Percentiles rank a stretch among this genome's conserved stretches.
Evolutionary conservation across 768 basidiomycete species (phyloP).

Genomic region (Lactarius indigo): DNA sequence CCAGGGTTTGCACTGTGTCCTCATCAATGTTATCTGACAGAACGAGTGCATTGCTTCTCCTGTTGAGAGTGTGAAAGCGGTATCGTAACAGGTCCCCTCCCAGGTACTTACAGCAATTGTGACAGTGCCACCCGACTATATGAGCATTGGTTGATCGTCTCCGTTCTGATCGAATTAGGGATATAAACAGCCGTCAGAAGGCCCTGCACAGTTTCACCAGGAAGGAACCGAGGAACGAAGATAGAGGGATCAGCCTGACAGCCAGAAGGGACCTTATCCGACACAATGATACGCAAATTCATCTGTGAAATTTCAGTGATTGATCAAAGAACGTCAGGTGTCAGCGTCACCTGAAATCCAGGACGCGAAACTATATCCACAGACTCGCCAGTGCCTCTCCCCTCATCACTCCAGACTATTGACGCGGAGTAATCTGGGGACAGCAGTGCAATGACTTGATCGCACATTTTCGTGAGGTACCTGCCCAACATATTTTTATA

Average conservation of each 20-base stretch:
- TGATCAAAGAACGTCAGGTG: background rate
- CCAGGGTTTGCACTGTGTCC: background rate
- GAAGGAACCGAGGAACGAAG: background rate
- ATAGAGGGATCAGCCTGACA: background rate
- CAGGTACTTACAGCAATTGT: background rate
- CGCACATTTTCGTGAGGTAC: constrained; percentile 34
- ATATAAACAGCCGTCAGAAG: constrained; percentile 14
- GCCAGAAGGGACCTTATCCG: background rate
- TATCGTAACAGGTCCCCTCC: background rate
- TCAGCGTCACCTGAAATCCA: constrained; percentile 44
- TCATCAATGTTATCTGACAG: constrained; percentile 1
- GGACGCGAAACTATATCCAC: constrained; percentile 37
- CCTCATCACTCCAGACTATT: constrained; percentile 44
- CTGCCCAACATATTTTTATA: background rate
- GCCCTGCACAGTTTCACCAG: constrained; percentile 27
- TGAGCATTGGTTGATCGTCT: background rate
- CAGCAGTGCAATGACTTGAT: constrained; percentile 51
- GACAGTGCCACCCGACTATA: background rate
- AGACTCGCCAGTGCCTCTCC: constrained; percentile 26
- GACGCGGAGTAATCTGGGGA: constrained; percentile 44
- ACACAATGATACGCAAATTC: background rate
- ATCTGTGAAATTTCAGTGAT: background rate
- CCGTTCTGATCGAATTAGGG: background rate
- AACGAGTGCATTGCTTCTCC: background rate
- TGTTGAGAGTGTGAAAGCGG: background rate